Conservation (phyloP, 2,329 filamentous ascomycete species). For the Hymenoscyphus occultus region DNA sequence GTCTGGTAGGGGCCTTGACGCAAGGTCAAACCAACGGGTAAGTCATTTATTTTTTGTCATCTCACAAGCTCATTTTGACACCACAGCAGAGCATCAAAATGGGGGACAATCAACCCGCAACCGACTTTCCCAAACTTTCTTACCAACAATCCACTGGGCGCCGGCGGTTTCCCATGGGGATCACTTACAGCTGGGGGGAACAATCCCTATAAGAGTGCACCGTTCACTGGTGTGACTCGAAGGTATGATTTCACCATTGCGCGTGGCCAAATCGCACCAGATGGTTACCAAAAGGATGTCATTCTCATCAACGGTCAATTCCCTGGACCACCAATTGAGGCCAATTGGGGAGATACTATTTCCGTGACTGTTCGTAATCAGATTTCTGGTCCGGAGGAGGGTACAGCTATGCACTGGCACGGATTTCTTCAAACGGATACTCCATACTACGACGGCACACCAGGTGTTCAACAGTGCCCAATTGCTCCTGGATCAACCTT, state of each 20-base stretch:
- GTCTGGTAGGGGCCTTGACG: not conserved
- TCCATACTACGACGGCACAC: conserved; percentile 43
- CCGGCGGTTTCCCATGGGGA: conserved; percentile 53
- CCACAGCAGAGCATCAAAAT: conserved; percentile 21
- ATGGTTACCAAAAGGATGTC: conserved; percentile 52
- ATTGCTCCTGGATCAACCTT: conserved; percentile 48
- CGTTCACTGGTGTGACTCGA: conserved; percentile 41
- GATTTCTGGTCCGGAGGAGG: conserved; percentile 45
- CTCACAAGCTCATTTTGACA: not conserved
- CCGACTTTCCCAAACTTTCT: conserved; percentile 42
- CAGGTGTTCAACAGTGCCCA: conserved; percentile 60
- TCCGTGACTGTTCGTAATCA: conserved; percentile 69
- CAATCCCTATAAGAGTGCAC: conserved; percentile 39
- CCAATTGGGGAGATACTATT: conserved; percentile 43
- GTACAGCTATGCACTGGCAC: conserved; percentile 45
- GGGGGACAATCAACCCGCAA: conserved; percentile 36
- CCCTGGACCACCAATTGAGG: conserved; percentile 39
- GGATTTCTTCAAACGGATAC: conserved; percentile 46
- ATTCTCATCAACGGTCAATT: conserved; percentile 40
- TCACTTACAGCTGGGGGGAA: conserved; percentile 39
- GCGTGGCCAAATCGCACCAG: conserved; percentile 37
- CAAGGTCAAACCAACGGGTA: conserved; percentile 3
- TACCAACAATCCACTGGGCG: conserved; percentile 45
- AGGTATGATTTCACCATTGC: conserved; percentile 36
- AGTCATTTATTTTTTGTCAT: not conserved